Base-by-base conservation (phyloP, 202 grass and related monocot genomes). In the Hordeum pubiflorum region DNA sequence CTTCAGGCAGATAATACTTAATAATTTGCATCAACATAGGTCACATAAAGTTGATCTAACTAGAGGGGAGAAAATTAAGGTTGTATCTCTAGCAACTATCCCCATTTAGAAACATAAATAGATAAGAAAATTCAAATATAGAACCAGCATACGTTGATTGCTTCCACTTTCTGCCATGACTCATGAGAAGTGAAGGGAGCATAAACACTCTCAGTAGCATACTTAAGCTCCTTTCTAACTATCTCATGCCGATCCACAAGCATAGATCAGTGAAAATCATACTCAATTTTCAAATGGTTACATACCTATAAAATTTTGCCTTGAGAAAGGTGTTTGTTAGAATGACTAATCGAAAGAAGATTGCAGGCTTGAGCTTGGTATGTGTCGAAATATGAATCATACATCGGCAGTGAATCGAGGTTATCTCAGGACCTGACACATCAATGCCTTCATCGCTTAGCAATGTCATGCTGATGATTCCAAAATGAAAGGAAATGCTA, bases 401-500 rank as follows among this genome's bases (percentile, higher is more conserved):
- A 97, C 94, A 91, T 94, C 91, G 81, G 83, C 46, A 84, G 18
- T 81, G 88, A 60, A 97, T 97, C 31, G 67, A 77, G 80, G 78
- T 91, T 21, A 68, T 68, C 64, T 94, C 91, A 52, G 69, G 26
- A 36, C 91, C 91, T 54, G 82, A 43, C 79, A 92, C 83, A 80
- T 89, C 71, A 78, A 89, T 63, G 40, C 86, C 86, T 69, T 89
- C 89, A 50, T 94, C 81, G 58, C 66, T 91, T 79, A 92, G 78
- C 61, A 97, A 81, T 73, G 56, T 83, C 77, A 92, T 91, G 38
- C 94, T 91, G 94, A 97, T 39, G 86, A 76, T 74, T 91, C 86
- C 14, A 97, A 83, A 20, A 83, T 29, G 66, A 92, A 97, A 22
- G 91, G 94, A 92, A 92, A 97, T 77, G 86, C 69, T 68, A 94